Evolutionary conservation across 805 yeast species (phyloP).

Genomic region (Ogataea trehaloabstinens): DNA sequence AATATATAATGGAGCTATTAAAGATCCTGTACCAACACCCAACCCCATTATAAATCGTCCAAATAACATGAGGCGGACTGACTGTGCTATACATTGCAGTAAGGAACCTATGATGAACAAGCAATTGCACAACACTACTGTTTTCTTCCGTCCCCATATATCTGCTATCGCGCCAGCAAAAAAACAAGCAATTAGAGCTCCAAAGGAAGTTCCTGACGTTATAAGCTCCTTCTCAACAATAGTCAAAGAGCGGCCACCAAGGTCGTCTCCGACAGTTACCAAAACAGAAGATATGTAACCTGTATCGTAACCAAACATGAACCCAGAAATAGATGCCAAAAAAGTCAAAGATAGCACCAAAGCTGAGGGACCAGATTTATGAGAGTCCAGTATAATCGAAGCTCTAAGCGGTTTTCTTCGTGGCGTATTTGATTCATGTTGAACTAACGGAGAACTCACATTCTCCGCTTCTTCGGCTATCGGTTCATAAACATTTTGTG

Average conservation of each 20-base stretch:
- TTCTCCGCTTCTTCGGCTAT: too few relatives aligned
- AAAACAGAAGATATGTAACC: slow-evolving; percentile 58
- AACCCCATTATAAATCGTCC: slow-evolving; percentile 54
- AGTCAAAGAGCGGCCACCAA: slow-evolving; percentile 37
- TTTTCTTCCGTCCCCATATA: slow-evolving; percentile 44
- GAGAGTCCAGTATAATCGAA: slow-evolving; percentile 7
- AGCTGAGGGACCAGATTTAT: slow-evolving; percentile 32
- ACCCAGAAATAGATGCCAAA: slow-evolving; percentile 54
- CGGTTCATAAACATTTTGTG: too few relatives aligned
- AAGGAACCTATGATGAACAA: slow-evolving; percentile 49
- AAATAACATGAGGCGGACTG: slow-evolving; percentile 48
- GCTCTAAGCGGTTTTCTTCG: background rate
- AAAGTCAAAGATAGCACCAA: slow-evolving; percentile 45
- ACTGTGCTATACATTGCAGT: slow-evolving; percentile 42
- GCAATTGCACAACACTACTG: slow-evolving; percentile 45
- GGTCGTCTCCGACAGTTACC: slow-evolving; percentile 50
- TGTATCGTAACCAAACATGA: slow-evolving; percentile 62
- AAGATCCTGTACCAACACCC: slow-evolving; percentile 56
- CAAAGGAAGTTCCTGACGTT: slow-evolving; percentile 54
- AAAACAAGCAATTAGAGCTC: slow-evolving; percentile 51
- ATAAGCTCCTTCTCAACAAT: slow-evolving; percentile 49
- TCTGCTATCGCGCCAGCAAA: slow-evolving; percentile 51
- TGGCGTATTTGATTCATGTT: too few relatives aligned
- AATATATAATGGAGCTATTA: slow-evolving; percentile 53
- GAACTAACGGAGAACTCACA: too few relatives aligned